A percentile compares a stretch with the other conserved stretches of the same genome.
These are phyloP conservation scores for Leishmania martiniquensis DNA, from an alignment of 208 protist species.

Conservation along the genomic window DNA sequence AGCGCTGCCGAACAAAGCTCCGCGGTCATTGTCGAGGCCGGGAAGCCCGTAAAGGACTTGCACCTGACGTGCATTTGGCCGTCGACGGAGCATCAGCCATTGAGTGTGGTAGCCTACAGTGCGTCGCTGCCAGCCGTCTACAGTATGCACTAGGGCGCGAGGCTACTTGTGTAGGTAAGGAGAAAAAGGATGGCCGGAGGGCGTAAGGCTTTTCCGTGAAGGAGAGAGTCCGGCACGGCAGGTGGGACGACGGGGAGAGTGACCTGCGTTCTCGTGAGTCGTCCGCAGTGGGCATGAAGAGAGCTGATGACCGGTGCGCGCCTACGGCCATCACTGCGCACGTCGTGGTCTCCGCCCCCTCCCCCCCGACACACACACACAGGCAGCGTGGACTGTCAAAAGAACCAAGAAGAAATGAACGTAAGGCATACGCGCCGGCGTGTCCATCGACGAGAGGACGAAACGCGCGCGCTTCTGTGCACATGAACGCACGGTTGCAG, in stretches of 20 bases:
- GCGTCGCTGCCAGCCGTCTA: slow-evolving; percentile 60
- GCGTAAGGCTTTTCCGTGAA: background rate
- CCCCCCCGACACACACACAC: too few species aligned
- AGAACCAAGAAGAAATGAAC: too few species aligned
- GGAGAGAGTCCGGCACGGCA: background rate
- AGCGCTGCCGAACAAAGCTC: slow-evolving; percentile 54
- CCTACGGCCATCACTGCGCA: background rate
- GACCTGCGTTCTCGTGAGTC: background rate
- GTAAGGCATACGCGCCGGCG: background rate
- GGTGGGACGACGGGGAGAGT: background rate
- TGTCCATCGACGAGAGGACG: background rate
- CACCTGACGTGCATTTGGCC: slow-evolving; percentile 38
- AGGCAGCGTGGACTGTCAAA: background rate
- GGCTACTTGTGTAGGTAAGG: background rate
- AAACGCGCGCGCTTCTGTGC: background rate
- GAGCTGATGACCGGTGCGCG: background rate
- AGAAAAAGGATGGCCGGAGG: background rate
- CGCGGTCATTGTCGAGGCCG: slow-evolving; percentile 52
- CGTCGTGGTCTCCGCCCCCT: too few species aligned
- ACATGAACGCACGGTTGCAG: too few species aligned
- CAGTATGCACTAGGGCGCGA: slow-evolving; percentile 37
- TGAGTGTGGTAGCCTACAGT: slow-evolving; percentile 51
- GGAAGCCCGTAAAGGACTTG: slow-evolving; percentile 56
- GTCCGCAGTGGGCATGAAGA: background rate
- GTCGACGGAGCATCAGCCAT: slow-evolving; percentile 17